Conservation (phyloP, 2,329 filamentous ascomycete species). For the Cladophialophora immunda region DNA sequence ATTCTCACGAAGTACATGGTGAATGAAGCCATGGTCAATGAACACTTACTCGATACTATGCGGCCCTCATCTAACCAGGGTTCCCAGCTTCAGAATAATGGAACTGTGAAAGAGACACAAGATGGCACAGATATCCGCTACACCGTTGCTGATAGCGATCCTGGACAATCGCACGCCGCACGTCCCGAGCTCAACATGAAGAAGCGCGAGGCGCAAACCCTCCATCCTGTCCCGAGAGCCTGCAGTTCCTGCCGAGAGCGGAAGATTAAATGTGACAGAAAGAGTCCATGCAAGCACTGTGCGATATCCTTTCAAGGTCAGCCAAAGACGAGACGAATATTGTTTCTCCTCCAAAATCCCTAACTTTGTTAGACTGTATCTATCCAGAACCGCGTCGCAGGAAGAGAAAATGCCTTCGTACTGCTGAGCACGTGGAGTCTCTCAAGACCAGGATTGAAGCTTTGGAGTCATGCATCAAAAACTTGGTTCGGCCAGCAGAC, state of each 20-base stretch:
- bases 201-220: not conserved
- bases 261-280: slow-evolving; percentile 17
- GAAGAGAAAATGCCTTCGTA: slow-evolving; percentile 13
- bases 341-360: not conserved
- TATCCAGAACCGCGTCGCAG: slow-evolving; percentile 16
- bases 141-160: not conserved
- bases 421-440: slow-evolving; percentile 15
- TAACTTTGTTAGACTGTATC: slow-evolving; percentile 9
- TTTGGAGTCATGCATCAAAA: slow-evolving; percentile 14
- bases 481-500: not conserved
- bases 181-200: not conserved
- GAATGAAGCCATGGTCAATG: not conserved
- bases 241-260: slow-evolving; percentile 14
- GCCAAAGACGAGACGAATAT: not conserved
- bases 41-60: not conserved
- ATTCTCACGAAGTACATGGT: not conserved
- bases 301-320: slow-evolving; percentile 19
- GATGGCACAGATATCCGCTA: not conserved
- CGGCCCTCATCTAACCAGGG: not conserved
- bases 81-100: not conserved
- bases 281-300: slow-evolving; percentile 11
- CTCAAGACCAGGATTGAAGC: slow-evolving; percentile 9
- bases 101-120: not conserved
- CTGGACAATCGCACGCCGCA: not conserved
- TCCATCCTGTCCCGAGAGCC: slow-evolving; percentile 3